These are phyloP conservation scores for Cytospora piceicola DNA, from an alignment of 2,329 filamentous ascomycete genomes.

Conservation along the genomic window DNA sequence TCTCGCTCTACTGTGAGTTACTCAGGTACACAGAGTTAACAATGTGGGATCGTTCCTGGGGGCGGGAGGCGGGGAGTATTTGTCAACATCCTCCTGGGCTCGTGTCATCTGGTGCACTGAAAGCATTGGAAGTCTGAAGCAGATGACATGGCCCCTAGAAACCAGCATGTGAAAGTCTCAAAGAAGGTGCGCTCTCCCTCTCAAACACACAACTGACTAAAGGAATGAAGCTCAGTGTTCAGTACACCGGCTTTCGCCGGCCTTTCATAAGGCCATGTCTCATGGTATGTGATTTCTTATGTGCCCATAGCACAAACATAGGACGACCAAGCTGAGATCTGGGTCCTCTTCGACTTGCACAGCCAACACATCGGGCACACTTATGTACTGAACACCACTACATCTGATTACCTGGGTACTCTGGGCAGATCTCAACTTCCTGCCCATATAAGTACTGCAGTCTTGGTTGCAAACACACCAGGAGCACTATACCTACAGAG, in stretches of 20 bases:
- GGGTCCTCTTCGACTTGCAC: neutral
- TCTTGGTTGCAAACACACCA: neutral
- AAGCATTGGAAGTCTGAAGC: neutral
- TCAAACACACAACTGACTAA: neutral
- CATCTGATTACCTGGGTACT: neutral
- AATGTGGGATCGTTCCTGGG: neutral
- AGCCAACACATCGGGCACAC: neutral
- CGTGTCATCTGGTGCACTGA: neutral
- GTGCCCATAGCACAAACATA: neutral
- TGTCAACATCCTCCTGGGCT: neutral
- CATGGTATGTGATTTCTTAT: neutral
- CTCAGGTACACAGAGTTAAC: neutral
- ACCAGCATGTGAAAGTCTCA: conserved; percentile 1
- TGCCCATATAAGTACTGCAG: neutral
- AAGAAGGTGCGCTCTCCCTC: neutral
- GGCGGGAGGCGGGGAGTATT: neutral
- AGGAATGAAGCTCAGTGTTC: neutral
- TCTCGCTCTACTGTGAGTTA: neutral
- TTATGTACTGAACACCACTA: neutral
- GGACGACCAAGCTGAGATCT: neutral
- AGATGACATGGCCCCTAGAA: neutral
- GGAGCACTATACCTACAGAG: neutral
- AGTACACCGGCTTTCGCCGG: neutral
- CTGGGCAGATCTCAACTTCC: neutral
- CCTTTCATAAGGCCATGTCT: neutral